Conservation (phyloP, 2,329 filamentous ascomycete species). For the Cylindrodendrum hubeiense region DNA sequence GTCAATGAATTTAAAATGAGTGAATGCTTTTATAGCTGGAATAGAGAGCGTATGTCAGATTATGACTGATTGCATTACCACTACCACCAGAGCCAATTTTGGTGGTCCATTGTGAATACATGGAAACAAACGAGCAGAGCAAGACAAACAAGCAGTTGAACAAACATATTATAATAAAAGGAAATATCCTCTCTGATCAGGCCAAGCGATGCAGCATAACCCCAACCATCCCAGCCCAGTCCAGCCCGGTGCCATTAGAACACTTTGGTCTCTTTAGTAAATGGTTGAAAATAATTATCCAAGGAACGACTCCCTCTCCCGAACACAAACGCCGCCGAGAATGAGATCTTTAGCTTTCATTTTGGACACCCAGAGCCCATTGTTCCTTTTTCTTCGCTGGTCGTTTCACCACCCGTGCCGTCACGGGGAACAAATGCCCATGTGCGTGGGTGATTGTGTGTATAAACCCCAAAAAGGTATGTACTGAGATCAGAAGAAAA, state of each 20-base stretch:
- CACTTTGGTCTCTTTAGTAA: constrained; percentile 35
- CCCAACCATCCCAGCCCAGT: constrained; percentile 22
- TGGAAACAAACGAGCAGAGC: background rate
- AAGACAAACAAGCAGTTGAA: background rate
- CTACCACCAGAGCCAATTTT: constrained; percentile 3
- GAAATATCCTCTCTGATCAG: constrained; percentile 18
- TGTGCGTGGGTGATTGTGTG: background rate
- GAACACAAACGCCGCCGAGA: constrained; percentile 38
- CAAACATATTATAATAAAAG: constrained; percentile 21
- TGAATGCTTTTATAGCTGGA: background rate
- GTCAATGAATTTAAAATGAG: background rate
- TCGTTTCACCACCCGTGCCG: background rate
- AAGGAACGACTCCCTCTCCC: constrained; percentile 42
- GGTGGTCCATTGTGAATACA: constrained; percentile 7
- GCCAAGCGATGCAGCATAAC: constrained; percentile 17
- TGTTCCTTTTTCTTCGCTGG: constrained; percentile 6
- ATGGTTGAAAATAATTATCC: constrained; percentile 36
- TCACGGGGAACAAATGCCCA: background rate
- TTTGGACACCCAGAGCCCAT: constrained; percentile 29
- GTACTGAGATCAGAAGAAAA: constrained; percentile 38
- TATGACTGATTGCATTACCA: constrained; percentile 10
- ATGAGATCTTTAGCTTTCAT: constrained; percentile 34
- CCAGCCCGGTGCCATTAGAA: constrained; percentile 37
- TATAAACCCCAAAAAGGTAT: constrained; percentile 27
- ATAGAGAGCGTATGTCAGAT: constrained; percentile 5